These are phyloP conservation scores for Fusarium sp. DNA, from an alignment of 2,329 filamentous ascomycete genomes.

Conservation along the genomic window DNA sequence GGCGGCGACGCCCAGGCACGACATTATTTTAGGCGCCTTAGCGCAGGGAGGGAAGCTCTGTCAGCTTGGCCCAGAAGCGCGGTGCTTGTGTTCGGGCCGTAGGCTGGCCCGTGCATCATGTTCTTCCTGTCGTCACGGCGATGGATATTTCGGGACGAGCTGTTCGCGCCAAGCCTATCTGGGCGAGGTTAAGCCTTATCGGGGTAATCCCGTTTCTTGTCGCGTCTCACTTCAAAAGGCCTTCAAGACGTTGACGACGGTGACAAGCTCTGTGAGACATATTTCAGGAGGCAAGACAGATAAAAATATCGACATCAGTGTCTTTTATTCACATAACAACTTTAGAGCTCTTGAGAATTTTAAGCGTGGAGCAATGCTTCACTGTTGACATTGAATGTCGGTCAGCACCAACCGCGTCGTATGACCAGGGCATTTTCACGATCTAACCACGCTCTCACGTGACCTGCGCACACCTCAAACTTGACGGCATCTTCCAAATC, in stretches of 20 bases:
- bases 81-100: constrained; percentile 39
- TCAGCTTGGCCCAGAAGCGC: constrained; percentile 6
- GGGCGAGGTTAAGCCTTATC: constrained; percentile 5
- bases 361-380: not conserved
- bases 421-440: not conserved
- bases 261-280: constrained; percentile 4
- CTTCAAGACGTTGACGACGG: constrained; percentile 19
- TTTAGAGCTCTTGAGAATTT: not conserved
- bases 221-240: constrained; percentile 41
- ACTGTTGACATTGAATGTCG: constrained; percentile 9
- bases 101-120: constrained; percentile 18
- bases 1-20: constrained; percentile 33
- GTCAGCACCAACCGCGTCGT: constrained; percentile 19
- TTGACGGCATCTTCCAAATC: constrained; percentile 15
- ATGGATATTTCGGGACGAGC: constrained; percentile 41
- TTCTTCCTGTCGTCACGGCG: constrained; percentile 48
- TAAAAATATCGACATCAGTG: not conserved
- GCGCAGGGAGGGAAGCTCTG: constrained; percentile 33
- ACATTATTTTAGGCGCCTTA: constrained; percentile 42
- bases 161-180: constrained; percentile 13
- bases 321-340: not conserved
- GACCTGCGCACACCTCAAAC: constrained; percentile 3
- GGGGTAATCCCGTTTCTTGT: constrained; percentile 6
- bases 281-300: not conserved
- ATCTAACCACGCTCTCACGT: constrained; percentile 39